A percentile compares a stretch with the other conserved stretches of the same genome.
Conservation (phyloP, 805 yeast genomes). For the Yamadazyma endophytica region DNA sequence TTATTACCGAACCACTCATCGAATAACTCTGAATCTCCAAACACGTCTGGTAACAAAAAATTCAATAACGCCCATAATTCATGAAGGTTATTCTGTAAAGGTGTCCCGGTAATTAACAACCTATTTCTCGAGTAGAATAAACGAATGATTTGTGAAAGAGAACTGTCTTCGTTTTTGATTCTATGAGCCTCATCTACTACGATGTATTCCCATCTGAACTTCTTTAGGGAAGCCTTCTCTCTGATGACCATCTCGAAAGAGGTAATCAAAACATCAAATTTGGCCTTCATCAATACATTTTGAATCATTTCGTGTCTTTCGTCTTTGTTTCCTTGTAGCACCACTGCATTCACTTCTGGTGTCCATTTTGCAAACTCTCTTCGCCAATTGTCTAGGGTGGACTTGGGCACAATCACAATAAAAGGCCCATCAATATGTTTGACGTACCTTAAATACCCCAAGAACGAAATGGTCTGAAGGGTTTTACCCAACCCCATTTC, state of each 20-base stretch:
- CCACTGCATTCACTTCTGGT: constrained; percentile 83
- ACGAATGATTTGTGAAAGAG: constrained; percentile 88
- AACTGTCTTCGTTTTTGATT: constrained; percentile 90
- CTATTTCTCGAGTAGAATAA: constrained; percentile 82
- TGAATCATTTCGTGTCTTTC: constrained; percentile 60
- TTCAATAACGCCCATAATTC: constrained; percentile 95
- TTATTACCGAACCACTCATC: constrained; percentile 84
- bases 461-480: constrained; percentile 85
- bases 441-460: constrained; percentile 81
- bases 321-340: constrained; percentile 89
- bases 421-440: constrained; percentile 85
- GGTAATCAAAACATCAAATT: constrained; percentile 86
- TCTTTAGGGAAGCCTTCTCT: constrained; percentile 77
- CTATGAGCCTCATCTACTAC: constrained; percentile 96
- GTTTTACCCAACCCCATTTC: constrained; percentile 99
- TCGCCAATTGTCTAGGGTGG: constrained; percentile 94
- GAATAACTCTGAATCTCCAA: constrained; percentile 84
- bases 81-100: constrained; percentile 89
- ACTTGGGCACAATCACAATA: constrained; percentile 89
- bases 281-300: constrained; percentile 57
- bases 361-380: constrained; percentile 95
- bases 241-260: constrained; percentile 92
- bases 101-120: constrained; percentile 90
- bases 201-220: constrained; percentile 88
- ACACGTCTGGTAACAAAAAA: constrained; percentile 89